Evolutionary conservation across 2,329 filamentous ascomycete species (phyloP), one percentile per base, ranked within the genome.

Genomic region (Sporothrix luriei): DNA sequence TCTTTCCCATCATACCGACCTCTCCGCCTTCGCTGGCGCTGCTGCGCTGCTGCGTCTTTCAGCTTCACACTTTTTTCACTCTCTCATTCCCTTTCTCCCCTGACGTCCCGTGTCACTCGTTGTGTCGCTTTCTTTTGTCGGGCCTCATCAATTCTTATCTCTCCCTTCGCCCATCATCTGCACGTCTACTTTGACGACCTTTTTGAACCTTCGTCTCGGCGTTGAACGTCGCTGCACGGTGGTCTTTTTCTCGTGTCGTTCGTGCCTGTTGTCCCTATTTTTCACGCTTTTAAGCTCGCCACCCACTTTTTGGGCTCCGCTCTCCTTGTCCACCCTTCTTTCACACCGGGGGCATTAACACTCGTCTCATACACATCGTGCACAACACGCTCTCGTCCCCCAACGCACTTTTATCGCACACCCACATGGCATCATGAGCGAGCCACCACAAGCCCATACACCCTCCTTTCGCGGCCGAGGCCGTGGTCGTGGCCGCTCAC

Each of bases 401-500:
- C 19, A 62, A 14, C 48, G 14, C n/a, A 26, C 14, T 33, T 33
- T 19, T 29, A 16, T 16, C n/a, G 13, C 29, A n/a, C 52, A 59
- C 46, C 46, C 72, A 69, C 70, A 74, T 74, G 73, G 71, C 73
- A 73, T 62, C 57, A 75, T 75, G 74, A 75, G 72, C 51, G 74
- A 74, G 66, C 46, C 68, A 49, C 54, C 66, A 26, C 14, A 52
- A 43, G 59, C 66, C 68, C 70, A 64, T 7, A 67, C 71, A 7
- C 70, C 73, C 21, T 73, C 71, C 9, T 73, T 69, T 49, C 73
- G 73, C 49, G 73, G 73, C 61, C 49, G 73, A 14, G 75, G 75
- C 72, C 78, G 79, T 71, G 78, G 79, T 61, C 75, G 77, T 55
- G 80, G 80, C 64, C 78, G 80, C 68, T 73, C 72, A 73, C 75